phyloP scores from a whole-genome alignment of 2,329 filamentous ascomycete species.

The Colletotrichum phormii region DNA sequence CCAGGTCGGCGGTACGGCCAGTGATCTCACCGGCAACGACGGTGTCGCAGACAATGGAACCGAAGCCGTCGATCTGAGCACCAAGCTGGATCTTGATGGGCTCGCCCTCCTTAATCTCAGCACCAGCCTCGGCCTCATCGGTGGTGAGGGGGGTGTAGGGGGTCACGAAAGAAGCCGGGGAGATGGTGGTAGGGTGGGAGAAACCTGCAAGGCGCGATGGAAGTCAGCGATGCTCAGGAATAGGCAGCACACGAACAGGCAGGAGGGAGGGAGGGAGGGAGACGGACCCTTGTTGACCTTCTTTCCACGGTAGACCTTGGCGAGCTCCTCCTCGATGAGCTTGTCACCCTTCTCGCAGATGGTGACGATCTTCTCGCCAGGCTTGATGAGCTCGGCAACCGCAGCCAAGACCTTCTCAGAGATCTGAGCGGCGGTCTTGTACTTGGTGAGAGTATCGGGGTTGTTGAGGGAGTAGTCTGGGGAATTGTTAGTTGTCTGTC shows the following conservation, averaged over 20 bases:
- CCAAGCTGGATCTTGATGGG: slow-evolving; percentile 98
- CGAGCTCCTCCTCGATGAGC: slow-evolving; percentile 90
- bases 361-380: slow-evolving; percentile 91
- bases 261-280: neutral
- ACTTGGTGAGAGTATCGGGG: slow-evolving; percentile 97
- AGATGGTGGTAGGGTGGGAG: slow-evolving; percentile 94
- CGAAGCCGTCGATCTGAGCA: slow-evolving; percentile 97
- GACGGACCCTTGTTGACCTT: slow-evolving; percentile 88
- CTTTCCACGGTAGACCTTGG: slow-evolving; percentile 98
- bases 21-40: slow-evolving; percentile 79
- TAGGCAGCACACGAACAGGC: neutral
- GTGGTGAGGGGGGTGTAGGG: slow-evolving; percentile 94
- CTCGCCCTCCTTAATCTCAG: slow-evolving; percentile 85
- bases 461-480: slow-evolving; percentile 90
- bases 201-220: slow-evolving; percentile 69
- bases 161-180: slow-evolving; percentile 92
- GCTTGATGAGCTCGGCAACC: slow-evolving; percentile 78
- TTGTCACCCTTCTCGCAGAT: slow-evolving; percentile 97
- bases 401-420: slow-evolving; percentile 94
- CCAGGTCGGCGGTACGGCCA: slow-evolving; percentile 85
- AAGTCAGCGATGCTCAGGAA: slow-evolving; percentile 36
- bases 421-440: slow-evolving; percentile 96
- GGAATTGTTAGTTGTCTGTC: slow-evolving; percentile 11
- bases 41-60: slow-evolving; percentile 95
- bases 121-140: slow-evolving; percentile 85